Conservation (phyloP, 257 asterid genomes). For the Lantana camara region DNA sequence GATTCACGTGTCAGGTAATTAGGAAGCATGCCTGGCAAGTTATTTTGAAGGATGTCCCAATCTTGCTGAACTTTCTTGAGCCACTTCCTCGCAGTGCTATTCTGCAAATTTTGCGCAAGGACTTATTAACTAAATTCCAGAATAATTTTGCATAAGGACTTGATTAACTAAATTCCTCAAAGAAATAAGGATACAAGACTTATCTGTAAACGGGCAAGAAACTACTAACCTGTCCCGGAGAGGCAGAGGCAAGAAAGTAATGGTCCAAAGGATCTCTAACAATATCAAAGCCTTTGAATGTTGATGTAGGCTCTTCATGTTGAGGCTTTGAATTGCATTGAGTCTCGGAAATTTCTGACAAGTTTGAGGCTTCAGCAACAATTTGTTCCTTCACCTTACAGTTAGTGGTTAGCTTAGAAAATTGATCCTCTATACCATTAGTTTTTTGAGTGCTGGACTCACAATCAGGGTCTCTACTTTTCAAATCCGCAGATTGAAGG, state of each 20-base stretch:
- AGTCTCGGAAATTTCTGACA: conserved; percentile 52
- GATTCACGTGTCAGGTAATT: conserved; percentile 18
- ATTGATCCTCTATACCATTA: conserved; percentile 40
- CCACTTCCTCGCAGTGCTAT: conserved; percentile 87
- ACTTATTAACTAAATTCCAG: not conserved
- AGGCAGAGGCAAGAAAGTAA: conserved; percentile 60
- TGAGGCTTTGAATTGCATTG: conserved; percentile 43
- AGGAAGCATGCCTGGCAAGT: conserved; percentile 76
- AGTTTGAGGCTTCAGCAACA: conserved; percentile 40
- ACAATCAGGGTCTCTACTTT: conserved; percentile 36
- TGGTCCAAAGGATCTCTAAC: conserved; percentile 82
- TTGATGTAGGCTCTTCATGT: conserved; percentile 37
- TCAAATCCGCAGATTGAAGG: conserved; percentile 46
- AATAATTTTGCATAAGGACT: conserved; percentile 26
- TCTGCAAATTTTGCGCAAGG: conserved; percentile 49
- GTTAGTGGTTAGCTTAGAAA: conserved; percentile 40
- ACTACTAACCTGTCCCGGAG: conserved; percentile 69
- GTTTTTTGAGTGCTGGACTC: conserved; percentile 57
- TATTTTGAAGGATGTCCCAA: conserved; percentile 95
- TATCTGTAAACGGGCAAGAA: not conserved
- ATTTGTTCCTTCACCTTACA: conserved; percentile 46
- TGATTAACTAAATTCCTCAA: not conserved
- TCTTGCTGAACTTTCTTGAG: conserved; percentile 94
- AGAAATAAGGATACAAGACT: not conserved
- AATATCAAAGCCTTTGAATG: conserved; percentile 86